Percentiles rank a stretch among this genome's conserved stretches.
These are phyloP conservation scores for Blastobotrys americana DNA, from an alignment of 805 yeast species.

Conservation along the genomic window DNA sequence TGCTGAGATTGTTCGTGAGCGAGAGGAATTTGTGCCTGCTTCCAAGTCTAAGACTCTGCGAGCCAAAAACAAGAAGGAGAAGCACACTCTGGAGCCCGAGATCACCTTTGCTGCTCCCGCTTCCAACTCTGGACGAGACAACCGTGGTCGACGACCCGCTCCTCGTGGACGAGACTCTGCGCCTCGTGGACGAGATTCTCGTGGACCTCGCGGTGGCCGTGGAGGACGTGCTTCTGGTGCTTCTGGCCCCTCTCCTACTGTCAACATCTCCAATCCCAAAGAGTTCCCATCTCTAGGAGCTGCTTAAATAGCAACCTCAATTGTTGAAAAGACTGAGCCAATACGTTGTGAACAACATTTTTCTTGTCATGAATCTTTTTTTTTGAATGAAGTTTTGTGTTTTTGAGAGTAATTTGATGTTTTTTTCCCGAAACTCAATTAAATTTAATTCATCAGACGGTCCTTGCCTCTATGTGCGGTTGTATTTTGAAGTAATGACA, in stretches of 20 bases:
- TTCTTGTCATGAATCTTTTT: no score
- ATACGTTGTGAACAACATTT: no score
- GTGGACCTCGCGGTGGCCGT: conserved; percentile 29
- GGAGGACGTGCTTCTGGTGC: conserved; percentile 25
- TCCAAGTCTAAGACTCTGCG: conserved; percentile 60
- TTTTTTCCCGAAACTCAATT: no score
- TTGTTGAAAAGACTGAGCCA: no score
- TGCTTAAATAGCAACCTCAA: no score
- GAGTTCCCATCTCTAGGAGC: conserved; percentile 27
- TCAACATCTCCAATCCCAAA: conserved; percentile 20
- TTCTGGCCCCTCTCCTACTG: conserved; percentile 15
- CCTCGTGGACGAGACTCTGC: conserved; percentile 31
- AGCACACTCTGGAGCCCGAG: conserved; percentile 66
- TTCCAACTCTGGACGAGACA: conserved; percentile 29
- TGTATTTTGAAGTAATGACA: no score
- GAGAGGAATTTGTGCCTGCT: conserved; percentile 45
- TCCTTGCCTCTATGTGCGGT: no score
- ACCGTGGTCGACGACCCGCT: conserved; percentile 29
- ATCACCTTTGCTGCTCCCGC: conserved; percentile 52
- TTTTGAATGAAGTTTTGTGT: no score
- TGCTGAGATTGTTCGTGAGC: conserved; percentile 58
- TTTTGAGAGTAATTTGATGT: no score
- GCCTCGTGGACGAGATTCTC: conserved; percentile 25
- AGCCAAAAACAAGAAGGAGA: conserved; percentile 73
- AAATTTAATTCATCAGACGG: no score